A percentile compares a stretch with the other conserved stretches of the same genome.
phyloP scores from a whole-genome alignment of 768 basidiomycete genomes.

The Trametes meyenii region DNA sequence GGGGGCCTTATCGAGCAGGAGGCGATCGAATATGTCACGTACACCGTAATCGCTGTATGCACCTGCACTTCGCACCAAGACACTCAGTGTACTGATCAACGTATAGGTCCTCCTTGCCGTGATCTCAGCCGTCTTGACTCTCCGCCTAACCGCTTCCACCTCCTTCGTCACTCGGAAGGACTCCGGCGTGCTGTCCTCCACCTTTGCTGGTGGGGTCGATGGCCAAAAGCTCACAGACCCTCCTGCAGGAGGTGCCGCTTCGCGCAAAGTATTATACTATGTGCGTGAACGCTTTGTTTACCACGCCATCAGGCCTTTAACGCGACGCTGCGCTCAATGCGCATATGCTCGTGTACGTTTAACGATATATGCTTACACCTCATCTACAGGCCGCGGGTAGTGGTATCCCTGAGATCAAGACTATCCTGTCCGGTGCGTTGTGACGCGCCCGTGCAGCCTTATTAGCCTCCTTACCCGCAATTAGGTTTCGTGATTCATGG shows the following conservation, averaged over 20 bases:
- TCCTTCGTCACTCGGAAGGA: conserved; percentile 90
- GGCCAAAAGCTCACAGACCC: conserved; percentile 27
- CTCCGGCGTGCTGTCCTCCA: conserved; percentile 64
- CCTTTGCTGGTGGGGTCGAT: conserved; percentile 37
- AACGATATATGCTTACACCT: too few species aligned
- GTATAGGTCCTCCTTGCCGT: conserved; percentile 72
- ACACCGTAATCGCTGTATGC: conserved; percentile 79
- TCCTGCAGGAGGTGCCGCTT: conserved; percentile 36
- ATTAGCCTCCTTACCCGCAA: conserved; percentile 14
- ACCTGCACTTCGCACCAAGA: not conserved
- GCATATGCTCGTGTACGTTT: too few species aligned
- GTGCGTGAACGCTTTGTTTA: conserved; percentile 45
- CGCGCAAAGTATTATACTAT: conserved; percentile 81
- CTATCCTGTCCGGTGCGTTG: conserved; percentile 85
- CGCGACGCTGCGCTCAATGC: too few species aligned
- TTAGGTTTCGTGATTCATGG: conserved; percentile 95
- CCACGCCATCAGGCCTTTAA: not conserved
- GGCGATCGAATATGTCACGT: conserved; percentile 65
- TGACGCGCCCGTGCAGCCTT: conserved; percentile 8
- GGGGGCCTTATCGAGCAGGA: conserved; percentile 42
- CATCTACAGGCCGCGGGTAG: conserved; percentile 81
- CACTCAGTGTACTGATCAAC: not conserved
- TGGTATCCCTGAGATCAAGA: conserved; percentile 97
- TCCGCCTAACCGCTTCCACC: conserved; percentile 85
- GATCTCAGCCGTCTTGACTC: conserved; percentile 76